phyloP scores from a whole-genome alignment of 1,284 basidiomycete genomes.

The Mixia osmundae region DNA sequence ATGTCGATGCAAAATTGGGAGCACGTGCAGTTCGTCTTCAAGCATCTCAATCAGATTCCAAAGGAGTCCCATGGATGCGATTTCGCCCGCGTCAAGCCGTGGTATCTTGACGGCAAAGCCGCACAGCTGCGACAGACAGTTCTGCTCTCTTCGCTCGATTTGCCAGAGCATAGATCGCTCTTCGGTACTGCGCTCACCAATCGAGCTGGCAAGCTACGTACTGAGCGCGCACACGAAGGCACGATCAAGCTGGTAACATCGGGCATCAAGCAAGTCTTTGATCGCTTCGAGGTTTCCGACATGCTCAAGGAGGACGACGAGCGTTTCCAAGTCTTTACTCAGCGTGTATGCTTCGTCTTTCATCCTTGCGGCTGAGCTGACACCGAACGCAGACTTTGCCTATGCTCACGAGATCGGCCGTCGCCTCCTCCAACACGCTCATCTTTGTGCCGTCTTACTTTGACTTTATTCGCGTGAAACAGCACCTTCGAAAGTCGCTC shows the following conservation, averaged over 20 bases:
- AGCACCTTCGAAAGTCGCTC: constrained; percentile 51
- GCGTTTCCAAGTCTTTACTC: constrained; percentile 64
- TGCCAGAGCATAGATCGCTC: constrained; percentile 58
- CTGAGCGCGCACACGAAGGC: constrained; percentile 35
- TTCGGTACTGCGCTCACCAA: constrained; percentile 55
- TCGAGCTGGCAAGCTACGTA: constrained; percentile 54
- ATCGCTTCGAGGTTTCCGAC: constrained; percentile 45
- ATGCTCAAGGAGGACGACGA: constrained; percentile 61
- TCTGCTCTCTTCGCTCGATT: constrained; percentile 67
- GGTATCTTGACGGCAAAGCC: constrained; percentile 80
- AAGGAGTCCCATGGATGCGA: constrained; percentile 81
- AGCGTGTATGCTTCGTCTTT: constrained; percentile 34
- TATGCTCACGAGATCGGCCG: constrained; percentile 60
- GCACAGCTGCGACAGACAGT: constrained; percentile 68
- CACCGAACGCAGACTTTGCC: constrained; percentile 39
- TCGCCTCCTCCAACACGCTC: constrained; percentile 63
- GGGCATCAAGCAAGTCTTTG: constrained; percentile 58
- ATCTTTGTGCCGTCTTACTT: constrained; percentile 88
- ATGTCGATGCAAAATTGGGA: constrained; percentile 99
- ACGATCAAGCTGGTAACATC: constrained; percentile 40
- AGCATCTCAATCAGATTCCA: constrained; percentile 63
- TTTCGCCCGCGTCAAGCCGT: constrained; percentile 89
- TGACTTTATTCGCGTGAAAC: constrained; percentile 80
- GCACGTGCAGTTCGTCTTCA: constrained; percentile 78
- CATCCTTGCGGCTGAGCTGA: neutral